Percentiles rank a stretch among this genome's conserved stretches.
Conservation (phyloP, 768 basidiomycete genomes). For the Stropharia rugosoannulata region DNA sequence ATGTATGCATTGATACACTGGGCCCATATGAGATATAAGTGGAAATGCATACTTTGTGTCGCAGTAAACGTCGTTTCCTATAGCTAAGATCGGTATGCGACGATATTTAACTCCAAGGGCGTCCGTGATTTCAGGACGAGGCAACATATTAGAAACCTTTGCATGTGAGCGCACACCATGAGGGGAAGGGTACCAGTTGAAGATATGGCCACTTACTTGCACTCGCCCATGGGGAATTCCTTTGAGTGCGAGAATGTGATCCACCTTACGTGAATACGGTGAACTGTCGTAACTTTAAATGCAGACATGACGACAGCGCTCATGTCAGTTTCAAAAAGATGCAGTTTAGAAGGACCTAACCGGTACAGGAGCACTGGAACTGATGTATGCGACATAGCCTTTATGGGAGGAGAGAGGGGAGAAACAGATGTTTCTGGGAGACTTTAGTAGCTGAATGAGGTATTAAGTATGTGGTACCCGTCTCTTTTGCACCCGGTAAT, state of each 20-base stretch:
- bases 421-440: not conserved
- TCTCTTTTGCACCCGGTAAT: no score
- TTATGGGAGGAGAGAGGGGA: not conserved
- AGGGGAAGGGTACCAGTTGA: not conserved
- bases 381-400: not conserved
- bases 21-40: not conserved
- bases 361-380: constrained; percentile 44
- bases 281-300: constrained; percentile 47
- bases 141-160: constrained; percentile 49
- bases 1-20: not conserved
- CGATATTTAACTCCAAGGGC: constrained; percentile 54
- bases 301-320: not conserved
- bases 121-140: constrained; percentile 56
- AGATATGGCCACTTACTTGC: constrained; percentile 32
- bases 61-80: constrained; percentile 62
- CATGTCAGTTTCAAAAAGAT: not conserved
- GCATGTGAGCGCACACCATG: not conserved
- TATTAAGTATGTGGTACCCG: no score
- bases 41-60: constrained; percentile 25
- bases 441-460: not conserved
- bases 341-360: constrained; percentile 22
- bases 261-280: constrained; percentile 51
- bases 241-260: constrained; percentile 50
- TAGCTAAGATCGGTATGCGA: constrained; percentile 57
- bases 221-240: constrained; percentile 46